Evolutionary conservation across 179 eudicot species (phyloP), one percentile per base, ranked within the genome.

Genomic region (Camellia oleifera): DNA sequence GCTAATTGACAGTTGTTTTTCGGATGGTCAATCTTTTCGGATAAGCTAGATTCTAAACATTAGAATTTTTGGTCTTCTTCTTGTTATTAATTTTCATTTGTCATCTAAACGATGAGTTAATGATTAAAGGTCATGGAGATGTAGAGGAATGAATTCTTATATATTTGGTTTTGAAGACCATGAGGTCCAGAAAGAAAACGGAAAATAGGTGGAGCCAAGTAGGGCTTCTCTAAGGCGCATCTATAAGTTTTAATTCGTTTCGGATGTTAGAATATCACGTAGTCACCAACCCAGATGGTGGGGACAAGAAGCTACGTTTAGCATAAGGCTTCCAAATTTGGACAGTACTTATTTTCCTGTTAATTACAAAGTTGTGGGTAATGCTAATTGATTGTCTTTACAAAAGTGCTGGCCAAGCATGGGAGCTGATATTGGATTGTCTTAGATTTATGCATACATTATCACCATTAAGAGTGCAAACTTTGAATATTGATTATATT

Each of bases 261-360:
- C 8, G 26, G 23, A 14, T 68, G 48, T 58, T 58, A 10, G 32
- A 18, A 60, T 74, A 17, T 18, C 53, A 58, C 58, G 66, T 74
- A 9, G 67, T 74, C 23, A 8, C 67, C 52, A 15, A 42, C 7
- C 14, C 50, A 2, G 17, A 40, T 17, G 17, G 10, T 7, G 66
- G 53, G 58, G 66, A 17, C 50, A 57, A 74, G 2, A 70, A 74
- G 50, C 58, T 32, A 72, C 2, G n/a, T 32, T 40, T 17, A 15
- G 65, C 65, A 8, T 9, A 8, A 52, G 40, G 58, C 15, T 56
- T 15, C 17, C 6, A 48, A n/a, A n/a, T 17, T 58, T 74, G 4
- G n/a, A 20, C 6, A 17, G 77, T 74, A 15, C 42, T 74, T 48
- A 74, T 74, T 40, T 56, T n/a, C 77, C 57, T 53, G 32, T 3